phyloP scores from a whole-genome alignment of 257 asterid species.

The Solanum virginianum region DNA sequence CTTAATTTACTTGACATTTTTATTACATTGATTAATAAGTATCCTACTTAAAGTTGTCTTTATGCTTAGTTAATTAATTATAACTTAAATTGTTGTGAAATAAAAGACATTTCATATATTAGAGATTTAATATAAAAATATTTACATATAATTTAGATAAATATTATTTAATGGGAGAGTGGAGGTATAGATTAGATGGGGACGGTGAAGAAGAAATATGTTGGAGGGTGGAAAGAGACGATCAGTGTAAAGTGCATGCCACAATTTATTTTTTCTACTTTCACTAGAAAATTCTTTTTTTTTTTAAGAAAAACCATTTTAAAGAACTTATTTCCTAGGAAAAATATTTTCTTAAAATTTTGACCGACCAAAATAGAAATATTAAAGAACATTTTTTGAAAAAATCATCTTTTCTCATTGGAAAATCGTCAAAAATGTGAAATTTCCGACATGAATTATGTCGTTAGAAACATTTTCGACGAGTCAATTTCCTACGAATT shows the following conservation, averaged over 20 bases:
- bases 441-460: no score
- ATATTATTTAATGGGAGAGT: neutral
- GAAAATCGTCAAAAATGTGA: no score
- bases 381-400: no score
- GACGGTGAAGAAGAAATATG: neutral
- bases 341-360: no score
- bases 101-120: neutral
- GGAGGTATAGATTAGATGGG: neutral
- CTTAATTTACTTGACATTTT: neutral
- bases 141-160: neutral
- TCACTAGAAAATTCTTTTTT: neutral
- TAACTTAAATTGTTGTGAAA: neutral
- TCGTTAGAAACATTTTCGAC: no score
- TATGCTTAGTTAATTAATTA: neutral
- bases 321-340: no score
- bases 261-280: neutral
- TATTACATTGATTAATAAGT: neutral
- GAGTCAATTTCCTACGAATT: no score
- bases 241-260: neutral
- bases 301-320: no score
- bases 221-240: neutral
- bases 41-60: neutral
- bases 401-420: no score
- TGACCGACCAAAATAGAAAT: no score
- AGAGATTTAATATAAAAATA: no score